Evolutionary conservation across 805 yeast genomes (phyloP), one percentile per base, ranked within the genome.

Genomic region (Lipomyces sp.): DNA sequence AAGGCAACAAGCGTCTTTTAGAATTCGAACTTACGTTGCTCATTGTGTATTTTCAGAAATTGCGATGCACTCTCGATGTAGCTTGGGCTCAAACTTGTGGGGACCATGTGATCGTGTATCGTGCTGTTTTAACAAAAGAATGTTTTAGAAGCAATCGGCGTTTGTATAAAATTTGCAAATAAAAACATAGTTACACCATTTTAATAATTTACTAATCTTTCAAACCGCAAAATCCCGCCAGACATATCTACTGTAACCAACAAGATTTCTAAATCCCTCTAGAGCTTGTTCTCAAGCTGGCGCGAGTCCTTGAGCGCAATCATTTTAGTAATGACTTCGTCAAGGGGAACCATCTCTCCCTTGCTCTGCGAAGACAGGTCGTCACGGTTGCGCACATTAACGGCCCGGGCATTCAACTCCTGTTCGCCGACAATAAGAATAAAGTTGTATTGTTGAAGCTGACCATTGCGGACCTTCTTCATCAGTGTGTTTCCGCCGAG

Each of bases 401-500:
- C 99, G 72, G 93, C 84, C 70, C 85, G 80, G 73, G 87, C 85
- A 70, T 81, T 81, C 83, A 89, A 85, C 82, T 95, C 99, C 76
- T 91, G 92, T 78, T 90, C 97, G 80, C 99, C 99, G 72, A 95
- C 99, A 78, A 92, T 90, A 80, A 94, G 92, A 76, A 94, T 90
- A 81, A 92, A 95, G 85, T 95, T 95, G 83, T 92, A 95, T 80
- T 90, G 92, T 82, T 89, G 87, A 77, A 94, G 77, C 85, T 95
- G 98, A 75, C 98, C 99, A 74, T 86, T 90, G 86, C 99, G 92
- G 69, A 95, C 92, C 88, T 95, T 95, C 94, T 95, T 95, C 80
- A 90, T 97, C 80, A 95, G 85, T 64, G 99, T 95, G 85, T 95
- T 94, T 82, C 97, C 98, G 60, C 93, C 85, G 66, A 92, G 80